Evolutionary conservation across 2,329 filamentous ascomycete species (phyloP).

Genomic region (Fusarium aywerte): DNA sequence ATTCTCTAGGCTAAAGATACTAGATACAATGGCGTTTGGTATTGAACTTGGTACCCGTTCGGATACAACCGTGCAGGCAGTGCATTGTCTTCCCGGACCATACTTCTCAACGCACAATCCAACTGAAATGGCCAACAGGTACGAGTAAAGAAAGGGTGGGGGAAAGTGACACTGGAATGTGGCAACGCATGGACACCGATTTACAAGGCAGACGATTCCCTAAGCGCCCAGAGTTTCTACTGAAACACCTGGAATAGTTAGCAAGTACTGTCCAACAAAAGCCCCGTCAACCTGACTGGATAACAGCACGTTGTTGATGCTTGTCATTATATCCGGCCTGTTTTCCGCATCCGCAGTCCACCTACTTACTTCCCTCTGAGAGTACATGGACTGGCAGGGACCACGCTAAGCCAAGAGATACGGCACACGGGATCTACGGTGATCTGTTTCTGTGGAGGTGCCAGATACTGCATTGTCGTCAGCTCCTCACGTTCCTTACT

Average conservation of each 20-base stretch:
- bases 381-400: background rate
- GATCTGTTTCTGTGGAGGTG: conserved; percentile 35
- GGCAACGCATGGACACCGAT: background rate
- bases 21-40: background rate
- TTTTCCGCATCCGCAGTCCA: background rate
- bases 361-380: background rate
- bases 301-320: background rate
- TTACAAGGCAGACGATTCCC: background rate
- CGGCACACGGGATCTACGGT: conserved; percentile 39
- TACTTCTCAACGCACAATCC: background rate
- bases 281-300: background rate
- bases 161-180: background rate
- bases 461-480: conserved; percentile 32
- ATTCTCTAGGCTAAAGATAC: background rate
- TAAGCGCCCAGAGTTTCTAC: background rate
- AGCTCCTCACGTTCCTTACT: background rate
- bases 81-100: background rate
- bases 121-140: background rate
- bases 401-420: conserved; percentile 17
- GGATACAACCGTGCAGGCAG: background rate
- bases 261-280: background rate
- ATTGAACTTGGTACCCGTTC: background rate
- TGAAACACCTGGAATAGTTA: conserved; percentile 1
- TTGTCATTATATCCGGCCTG: background rate
- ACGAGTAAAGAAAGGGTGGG: background rate